These are phyloP conservation scores for Hsuehochloa calcarea DNA, from an alignment of 176 grass and related monocot genomes.

Conservation along the genomic window DNA sequence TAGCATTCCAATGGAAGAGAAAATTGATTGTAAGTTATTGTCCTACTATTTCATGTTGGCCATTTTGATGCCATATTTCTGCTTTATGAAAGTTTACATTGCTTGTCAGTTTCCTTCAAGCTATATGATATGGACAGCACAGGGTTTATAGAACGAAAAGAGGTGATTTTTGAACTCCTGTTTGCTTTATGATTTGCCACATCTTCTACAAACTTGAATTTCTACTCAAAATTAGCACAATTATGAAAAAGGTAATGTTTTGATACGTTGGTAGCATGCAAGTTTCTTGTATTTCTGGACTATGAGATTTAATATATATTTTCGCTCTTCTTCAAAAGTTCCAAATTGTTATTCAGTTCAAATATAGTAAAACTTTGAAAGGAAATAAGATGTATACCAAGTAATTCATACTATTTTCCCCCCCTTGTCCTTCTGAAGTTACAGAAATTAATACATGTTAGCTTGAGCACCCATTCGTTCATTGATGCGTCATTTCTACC, in stretches of 20 bases:
- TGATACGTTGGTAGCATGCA: background rate
- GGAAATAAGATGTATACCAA: background rate
- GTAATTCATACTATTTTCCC: background rate
- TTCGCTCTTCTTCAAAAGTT: background rate
- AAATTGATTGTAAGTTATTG: conserved; percentile 75
- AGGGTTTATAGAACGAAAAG: conserved; percentile 82
- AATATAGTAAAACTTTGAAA: background rate
- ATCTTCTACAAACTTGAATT: background rate
- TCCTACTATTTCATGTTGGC: background rate
- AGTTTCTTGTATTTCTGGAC: background rate
- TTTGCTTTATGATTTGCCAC: background rate
- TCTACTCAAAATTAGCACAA: background rate
- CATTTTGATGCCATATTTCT: background rate
- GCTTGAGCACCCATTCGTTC: background rate
- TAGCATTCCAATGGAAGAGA: conserved; percentile 70
- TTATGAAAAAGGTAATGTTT: background rate
- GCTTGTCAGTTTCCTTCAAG: conserved; percentile 71
- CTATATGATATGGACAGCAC: conserved; percentile 87
- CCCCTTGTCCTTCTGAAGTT: background rate
- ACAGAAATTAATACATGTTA: background rate
- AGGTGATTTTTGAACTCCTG: conserved; percentile 38
- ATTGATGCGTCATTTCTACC: background rate
- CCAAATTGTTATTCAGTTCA: background rate
- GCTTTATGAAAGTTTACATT: conserved; percentile 22
- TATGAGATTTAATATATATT: background rate